Conservation (phyloP, 139 green algal genomes). For the Asterochloris erici region DNA sequence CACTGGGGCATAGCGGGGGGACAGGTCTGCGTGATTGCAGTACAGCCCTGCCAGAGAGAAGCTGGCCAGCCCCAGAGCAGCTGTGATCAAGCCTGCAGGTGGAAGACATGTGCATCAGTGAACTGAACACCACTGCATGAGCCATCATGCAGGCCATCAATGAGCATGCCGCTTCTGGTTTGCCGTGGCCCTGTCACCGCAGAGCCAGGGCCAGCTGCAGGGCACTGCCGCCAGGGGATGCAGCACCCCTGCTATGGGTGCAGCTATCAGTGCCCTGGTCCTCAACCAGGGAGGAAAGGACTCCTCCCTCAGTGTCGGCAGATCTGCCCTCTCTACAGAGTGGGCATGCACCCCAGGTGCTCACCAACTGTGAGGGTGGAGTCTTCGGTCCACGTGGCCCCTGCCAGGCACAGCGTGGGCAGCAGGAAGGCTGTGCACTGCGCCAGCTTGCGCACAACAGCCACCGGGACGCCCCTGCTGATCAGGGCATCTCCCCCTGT, state of each 20-base stretch:
- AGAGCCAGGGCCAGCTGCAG: too few species aligned
- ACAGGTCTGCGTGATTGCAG: slow-evolving; percentile 94
- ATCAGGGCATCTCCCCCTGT: slow-evolving; percentile 76
- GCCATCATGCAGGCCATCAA: too few species aligned
- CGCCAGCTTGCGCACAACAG: slow-evolving; percentile 76
- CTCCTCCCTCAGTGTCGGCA: too few species aligned
- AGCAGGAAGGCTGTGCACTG: slow-evolving; percentile 87
- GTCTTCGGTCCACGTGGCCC: slow-evolving; percentile 41
- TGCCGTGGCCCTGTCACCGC: too few species aligned
- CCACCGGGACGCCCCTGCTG: slow-evolving; percentile 51
- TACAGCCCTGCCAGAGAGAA: slow-evolving; percentile 91
- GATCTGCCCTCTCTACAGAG: neutral
- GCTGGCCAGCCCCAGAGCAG: slow-evolving; percentile 70
- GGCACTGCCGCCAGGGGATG: too few species aligned
- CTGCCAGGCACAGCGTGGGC: slow-evolving; percentile 75
- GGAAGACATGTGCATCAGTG: too few species aligned
- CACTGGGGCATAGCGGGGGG: slow-evolving; percentile 80
- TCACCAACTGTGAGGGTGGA: slow-evolving; percentile 18
- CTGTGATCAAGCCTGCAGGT: slow-evolving; percentile 54
- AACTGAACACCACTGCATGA: too few species aligned
- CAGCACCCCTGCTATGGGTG: too few species aligned
- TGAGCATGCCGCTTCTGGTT: too few species aligned
- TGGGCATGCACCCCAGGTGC: neutral
- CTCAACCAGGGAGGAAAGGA: too few species aligned
- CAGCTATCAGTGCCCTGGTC: too few species aligned